A percentile compares a stretch with the other conserved stretches of the same genome.
phyloP scores from a whole-genome alignment of 2,329 filamentous ascomycete genomes.

The Sporothrix euskadiensis region DNA sequence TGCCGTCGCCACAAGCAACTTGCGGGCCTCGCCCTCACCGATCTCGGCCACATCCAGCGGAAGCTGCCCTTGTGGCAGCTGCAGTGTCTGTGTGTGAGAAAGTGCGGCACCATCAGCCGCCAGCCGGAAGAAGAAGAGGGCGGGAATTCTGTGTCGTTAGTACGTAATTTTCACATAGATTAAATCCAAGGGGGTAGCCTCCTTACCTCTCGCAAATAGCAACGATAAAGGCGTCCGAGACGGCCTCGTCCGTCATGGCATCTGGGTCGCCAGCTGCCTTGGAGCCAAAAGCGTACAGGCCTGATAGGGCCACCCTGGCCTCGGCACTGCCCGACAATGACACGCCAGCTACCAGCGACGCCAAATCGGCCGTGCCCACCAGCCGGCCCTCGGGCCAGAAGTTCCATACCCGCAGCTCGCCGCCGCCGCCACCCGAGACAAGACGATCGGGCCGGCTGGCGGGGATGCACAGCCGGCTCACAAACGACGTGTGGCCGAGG shows the following conservation, averaged over 20 bases:
- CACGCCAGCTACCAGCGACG: conserved; percentile 50
- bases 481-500: conserved; percentile 82
- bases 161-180: no score
- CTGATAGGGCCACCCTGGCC: conserved; percentile 51
- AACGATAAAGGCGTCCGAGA: conserved; percentile 40
- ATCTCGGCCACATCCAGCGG: conserved; percentile 54
- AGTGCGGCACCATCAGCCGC: conserved; percentile 50
- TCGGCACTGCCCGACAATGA: conserved; percentile 33
- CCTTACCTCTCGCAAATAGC: conserved; percentile 51
- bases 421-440: conserved; percentile 84
- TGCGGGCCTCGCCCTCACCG: background rate
- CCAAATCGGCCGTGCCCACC: conserved; percentile 56
- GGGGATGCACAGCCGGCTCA: conserved; percentile 73
- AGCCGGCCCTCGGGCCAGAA: conserved; percentile 62
- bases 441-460: conserved; percentile 59
- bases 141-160: conserved; percentile 51
- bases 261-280: conserved; percentile 25
- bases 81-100: conserved; percentile 51
- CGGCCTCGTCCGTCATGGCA: conserved; percentile 16
- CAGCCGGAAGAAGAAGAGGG: conserved; percentile 66
- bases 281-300: conserved; percentile 41
- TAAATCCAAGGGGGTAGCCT: conserved; percentile 20
- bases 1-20: conserved; percentile 19
- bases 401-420: conserved; percentile 76
- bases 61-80: conserved; percentile 51